A percentile compares a stretch with the other conserved stretches of the same genome.
These are phyloP conservation scores for Fusarium guadeloupense DNA, from an alignment of 2,329 filamentous ascomycete species.

Conservation along the genomic window DNA sequence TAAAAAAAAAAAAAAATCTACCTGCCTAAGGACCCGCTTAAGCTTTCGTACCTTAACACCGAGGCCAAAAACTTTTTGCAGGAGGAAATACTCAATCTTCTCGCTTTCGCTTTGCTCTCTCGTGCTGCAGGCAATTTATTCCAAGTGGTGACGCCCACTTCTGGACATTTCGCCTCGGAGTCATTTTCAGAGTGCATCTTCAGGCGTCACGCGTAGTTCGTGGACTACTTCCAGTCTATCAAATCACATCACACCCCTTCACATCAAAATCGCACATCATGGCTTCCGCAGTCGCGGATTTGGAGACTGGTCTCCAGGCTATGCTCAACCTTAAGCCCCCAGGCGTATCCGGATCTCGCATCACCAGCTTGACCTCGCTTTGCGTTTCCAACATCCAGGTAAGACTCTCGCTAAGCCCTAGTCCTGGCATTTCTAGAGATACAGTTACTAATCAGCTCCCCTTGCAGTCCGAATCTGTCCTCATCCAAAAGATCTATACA, in stretches of 20 bases:
- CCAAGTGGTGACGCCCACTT: conserved; percentile 18
- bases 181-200: conserved; percentile 27
- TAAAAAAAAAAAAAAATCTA: conserved; percentile 35
- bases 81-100: conserved; percentile 15
- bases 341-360: conserved; percentile 92
- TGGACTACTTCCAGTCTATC: conserved; percentile 22
- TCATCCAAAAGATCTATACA: conserved; percentile 96
- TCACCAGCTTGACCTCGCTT: conserved; percentile 84
- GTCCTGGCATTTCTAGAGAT: not conserved
- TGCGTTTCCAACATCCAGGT: conserved; percentile 93
- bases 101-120: conserved; percentile 23
- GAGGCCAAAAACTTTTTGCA: conserved; percentile 25
- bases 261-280: conserved; percentile 57
- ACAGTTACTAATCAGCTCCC: conserved; percentile 36
- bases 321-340: conserved; percentile 93
- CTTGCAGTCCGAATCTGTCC: conserved; percentile 84
- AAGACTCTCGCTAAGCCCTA: conserved; percentile 45
- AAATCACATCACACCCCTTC: conserved; percentile 34
- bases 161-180: conserved; percentile 18
- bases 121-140: conserved; percentile 28
- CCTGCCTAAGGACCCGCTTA: conserved; percentile 24
- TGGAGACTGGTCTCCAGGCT: conserved; percentile 89
- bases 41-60: conserved; percentile 38
- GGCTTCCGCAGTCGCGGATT: conserved; percentile 87
- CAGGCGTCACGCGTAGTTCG: conserved; percentile 37